Base-by-base conservation (phyloP, 805 yeast species). In the Candida wancherniae region DNA sequence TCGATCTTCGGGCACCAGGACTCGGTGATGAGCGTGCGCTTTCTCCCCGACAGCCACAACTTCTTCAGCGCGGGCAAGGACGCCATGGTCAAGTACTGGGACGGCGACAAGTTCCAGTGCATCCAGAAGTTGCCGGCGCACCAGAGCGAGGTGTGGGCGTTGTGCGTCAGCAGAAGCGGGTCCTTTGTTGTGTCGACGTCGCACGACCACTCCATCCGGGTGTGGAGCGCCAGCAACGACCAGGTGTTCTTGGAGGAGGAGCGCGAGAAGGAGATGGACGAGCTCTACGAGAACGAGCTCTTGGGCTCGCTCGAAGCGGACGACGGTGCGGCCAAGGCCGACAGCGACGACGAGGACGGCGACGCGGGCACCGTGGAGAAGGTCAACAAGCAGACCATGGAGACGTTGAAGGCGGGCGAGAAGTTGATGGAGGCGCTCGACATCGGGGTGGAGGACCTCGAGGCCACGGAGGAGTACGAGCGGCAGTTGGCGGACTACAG, bases 201-300 rank as follows among this genome's bases (percentile, higher is more conserved):
- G 5, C 99, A 92, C 55, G 99, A 92, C 55, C 94, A 86, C 52
- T 80, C 94, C 49, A 76, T 90, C 28, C 73, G 98, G 55, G 59
- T 88, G n/a, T 92, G 98, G 98, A 73, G 72, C 37, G 87, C 86
- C 55, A 84, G 94, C 4, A 92, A 84, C 32, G 98, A 92, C 55
- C 88, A 90, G 47, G 92, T 92, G n/a, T 92, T 92, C 54, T 61
- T 92, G 38, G 97, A 92, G 57, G 99, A 92, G 67, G 98, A 92
- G 62, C 72, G 92, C 36, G 99, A 92, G 55, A 84, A 82, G 57
- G 98, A 92, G 57, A 69, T 87, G 74, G 98, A 92, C 55, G 95
- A 88, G 56, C 63, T 80, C 34, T 86, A 88, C 51, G 97, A 92
- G 53, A 71, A 75, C n/a, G 83, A 81, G 6, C 63, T 92, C 26